Percentiles rank a stretch among this genome's conserved stretches.
These are phyloP conservation scores for Angomonas desouzai DNA, from an alignment of 208 protist species.

Conservation along the genomic window DNA sequence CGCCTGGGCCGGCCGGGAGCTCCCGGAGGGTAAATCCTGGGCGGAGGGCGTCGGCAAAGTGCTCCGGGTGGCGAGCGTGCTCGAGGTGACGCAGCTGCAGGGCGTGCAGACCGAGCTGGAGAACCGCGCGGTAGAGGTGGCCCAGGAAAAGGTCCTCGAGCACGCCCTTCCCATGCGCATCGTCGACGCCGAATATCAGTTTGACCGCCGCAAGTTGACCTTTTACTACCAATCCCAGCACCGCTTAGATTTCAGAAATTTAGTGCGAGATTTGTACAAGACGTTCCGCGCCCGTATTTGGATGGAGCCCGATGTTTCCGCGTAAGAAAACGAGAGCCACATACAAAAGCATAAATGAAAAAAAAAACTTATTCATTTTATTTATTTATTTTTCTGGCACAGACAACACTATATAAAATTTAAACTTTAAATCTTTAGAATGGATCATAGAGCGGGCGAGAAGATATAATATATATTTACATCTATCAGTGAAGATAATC, in stretches of 20 bases:
- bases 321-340: neutral
- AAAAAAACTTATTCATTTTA: conserved; percentile 5
- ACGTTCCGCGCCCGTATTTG: conserved; percentile 90
- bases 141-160: conserved; percentile 83
- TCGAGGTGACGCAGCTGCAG: conserved; percentile 85
- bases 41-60: conserved; percentile 72
- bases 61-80: conserved; percentile 63
- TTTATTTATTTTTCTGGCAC: conserved; percentile 6
- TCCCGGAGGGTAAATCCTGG: conserved; percentile 30
- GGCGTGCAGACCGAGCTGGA: conserved; percentile 87
- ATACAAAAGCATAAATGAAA: conserved; percentile 1
- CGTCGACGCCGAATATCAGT: conserved; percentile 92
- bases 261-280: conserved; percentile 88
- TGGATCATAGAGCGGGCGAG: conserved; percentile 12
- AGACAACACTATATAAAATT: conserved; percentile 8
- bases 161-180: conserved; percentile 83
- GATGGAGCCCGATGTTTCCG: conserved; percentile 75
- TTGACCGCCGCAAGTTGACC: conserved; percentile 90
- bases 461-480: conserved; percentile 11
- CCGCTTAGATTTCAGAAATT: conserved; percentile 84
- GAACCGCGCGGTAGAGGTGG: conserved; percentile 75
- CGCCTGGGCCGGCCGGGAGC: conserved; percentile 31
- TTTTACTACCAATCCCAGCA: conserved; percentile 89
- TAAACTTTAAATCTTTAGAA: conserved; percentile 8
- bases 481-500: conserved; percentile 14